These are phyloP conservation scores for Apiotrichum akiyoshidainum DNA, from an alignment of 1,284 basidiomycete species.

Conservation along the genomic window DNA sequence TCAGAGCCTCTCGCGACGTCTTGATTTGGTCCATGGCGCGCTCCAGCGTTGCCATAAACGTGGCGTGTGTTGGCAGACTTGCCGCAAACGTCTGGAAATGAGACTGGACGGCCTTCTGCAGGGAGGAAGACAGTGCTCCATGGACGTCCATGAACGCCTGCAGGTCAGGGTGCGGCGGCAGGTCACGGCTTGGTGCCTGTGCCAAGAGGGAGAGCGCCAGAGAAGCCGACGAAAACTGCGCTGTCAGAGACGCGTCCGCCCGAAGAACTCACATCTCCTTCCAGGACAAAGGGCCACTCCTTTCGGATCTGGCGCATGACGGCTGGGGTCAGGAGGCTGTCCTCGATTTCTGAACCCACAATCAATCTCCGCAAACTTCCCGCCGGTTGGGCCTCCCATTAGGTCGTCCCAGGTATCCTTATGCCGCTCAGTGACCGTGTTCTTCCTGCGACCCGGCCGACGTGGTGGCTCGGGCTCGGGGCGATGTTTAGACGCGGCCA, in stretches of 20 bases:
- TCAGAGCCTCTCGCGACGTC: constrained; percentile 67
- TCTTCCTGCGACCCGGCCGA: constrained; percentile 14
- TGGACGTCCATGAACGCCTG: constrained; percentile 41
- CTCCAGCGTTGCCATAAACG: constrained; percentile 66
- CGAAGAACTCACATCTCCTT: constrained; percentile 66
- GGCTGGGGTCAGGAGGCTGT: constrained; percentile 53
- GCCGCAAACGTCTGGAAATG: constrained; percentile 90
- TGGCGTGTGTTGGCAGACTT: constrained; percentile 79
- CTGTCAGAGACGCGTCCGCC: constrained; percentile 6
- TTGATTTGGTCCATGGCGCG: constrained; percentile 70
- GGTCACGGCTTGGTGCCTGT: constrained; percentile 56
- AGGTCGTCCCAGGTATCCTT: constrained; percentile 30
- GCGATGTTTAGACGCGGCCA: constrained; percentile 27
- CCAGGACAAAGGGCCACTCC: constrained; percentile 84
- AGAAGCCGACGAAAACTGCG: constrained; percentile 85
- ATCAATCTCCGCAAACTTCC: constrained; percentile 50
- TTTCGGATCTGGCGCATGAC: constrained; percentile 78
- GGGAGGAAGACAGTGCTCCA: constrained; percentile 36
- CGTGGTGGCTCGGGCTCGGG: constrained; percentile 3
- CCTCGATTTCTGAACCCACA: constrained; percentile 20
- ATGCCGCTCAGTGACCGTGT: constrained; percentile 8
- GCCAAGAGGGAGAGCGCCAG: constrained; percentile 82
- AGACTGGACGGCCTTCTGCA: constrained; percentile 57
- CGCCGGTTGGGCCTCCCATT: constrained; percentile 27
- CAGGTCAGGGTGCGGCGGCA: constrained; percentile 34